Percentiles rank a stretch among this genome's conserved stretches.
phyloP scores from a whole-genome alignment of 2,329 filamentous ascomycete genomes.

The Aspergillus pseudoviridinutans region DNA sequence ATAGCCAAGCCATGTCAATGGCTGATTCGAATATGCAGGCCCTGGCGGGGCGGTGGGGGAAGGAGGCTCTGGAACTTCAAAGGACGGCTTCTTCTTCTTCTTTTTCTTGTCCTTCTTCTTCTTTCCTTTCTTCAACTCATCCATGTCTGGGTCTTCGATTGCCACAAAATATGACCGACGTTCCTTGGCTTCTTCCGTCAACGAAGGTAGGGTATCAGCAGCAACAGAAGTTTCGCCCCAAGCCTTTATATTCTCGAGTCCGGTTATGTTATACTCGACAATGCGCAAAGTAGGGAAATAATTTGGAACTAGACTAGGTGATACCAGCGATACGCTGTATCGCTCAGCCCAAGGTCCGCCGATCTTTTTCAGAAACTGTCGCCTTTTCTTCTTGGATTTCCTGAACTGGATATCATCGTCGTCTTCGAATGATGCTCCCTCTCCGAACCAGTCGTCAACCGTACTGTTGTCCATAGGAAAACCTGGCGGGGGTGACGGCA shows the following conservation, averaged over 20 bases:
- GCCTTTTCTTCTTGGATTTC: conserved; percentile 44
- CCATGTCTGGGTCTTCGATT: conserved; percentile 5
- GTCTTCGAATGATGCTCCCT: conserved; percentile 10
- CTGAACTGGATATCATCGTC: conserved; percentile 19
- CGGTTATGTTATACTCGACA: conserved; percentile 88
- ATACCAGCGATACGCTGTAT: conserved; percentile 75
- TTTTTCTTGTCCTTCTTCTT: conserved; percentile 44
- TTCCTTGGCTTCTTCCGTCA: conserved; percentile 6
- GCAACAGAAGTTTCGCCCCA: conserved; percentile 17
- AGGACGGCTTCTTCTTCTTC: conserved; percentile 54
- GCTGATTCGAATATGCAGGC: conserved; percentile 83
- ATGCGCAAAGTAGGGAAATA: conserved; percentile 87
- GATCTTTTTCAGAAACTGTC: conserved; percentile 61
- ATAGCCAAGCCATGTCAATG: conserved; percentile 73
- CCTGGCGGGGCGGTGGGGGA: conserved; percentile 70
- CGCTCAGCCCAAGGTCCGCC: conserved; percentile 80
- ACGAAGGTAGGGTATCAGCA: background rate
- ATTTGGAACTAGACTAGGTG: conserved; percentile 86
- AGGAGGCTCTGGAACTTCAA: conserved; percentile 67
- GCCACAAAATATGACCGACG: background rate
- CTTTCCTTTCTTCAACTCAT: conserved; percentile 22
- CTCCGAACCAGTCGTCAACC: conserved; percentile 7
- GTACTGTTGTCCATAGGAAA: conserved; percentile 12
- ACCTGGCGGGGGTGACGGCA: conserved; percentile 55
- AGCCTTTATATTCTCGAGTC: conserved; percentile 56